Percentiles rank a stretch among this genome's conserved stretches.
phyloP scores from a whole-genome alignment of 1,284 basidiomycete species.

The Irpex sp. region DNA sequence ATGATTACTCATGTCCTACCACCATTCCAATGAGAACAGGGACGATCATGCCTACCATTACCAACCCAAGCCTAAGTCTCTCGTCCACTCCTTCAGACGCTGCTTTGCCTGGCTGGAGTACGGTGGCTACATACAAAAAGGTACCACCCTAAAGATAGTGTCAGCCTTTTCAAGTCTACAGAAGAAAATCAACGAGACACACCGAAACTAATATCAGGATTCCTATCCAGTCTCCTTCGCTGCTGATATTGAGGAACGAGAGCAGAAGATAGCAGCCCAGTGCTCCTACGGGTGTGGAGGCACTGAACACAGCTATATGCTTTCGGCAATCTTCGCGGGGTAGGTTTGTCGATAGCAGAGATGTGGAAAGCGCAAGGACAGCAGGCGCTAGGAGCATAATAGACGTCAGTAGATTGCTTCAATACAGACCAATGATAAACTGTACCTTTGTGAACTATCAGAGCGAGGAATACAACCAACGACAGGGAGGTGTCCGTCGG shows the following conservation, averaged over 20 bases:
- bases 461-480: slow-evolving; percentile 81
- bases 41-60: slow-evolving; percentile 68
- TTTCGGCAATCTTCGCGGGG: slow-evolving; percentile 65
- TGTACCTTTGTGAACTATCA: slow-evolving; percentile 86
- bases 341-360: slow-evolving; percentile 73
- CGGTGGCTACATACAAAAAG: slow-evolving; percentile 92
- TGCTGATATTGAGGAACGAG: slow-evolving; percentile 37
- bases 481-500: slow-evolving; percentile 48
- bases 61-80: slow-evolving; percentile 45
- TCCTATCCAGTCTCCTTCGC: slow-evolving; percentile 60
- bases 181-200: slow-evolving; percentile 23
- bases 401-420: neutral
- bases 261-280: slow-evolving; percentile 67
- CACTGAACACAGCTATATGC: slow-evolving; percentile 75
- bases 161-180: slow-evolving; percentile 3
- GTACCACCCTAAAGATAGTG: slow-evolving; percentile 73
- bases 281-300: slow-evolving; percentile 77
- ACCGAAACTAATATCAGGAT: slow-evolving; percentile 78
- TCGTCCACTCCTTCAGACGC: slow-evolving; percentile 45
- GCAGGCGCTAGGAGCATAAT: slow-evolving; percentile 64
- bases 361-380: slow-evolving; percentile 78
- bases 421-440: neutral
- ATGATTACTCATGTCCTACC: slow-evolving; percentile 38
- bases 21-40: slow-evolving; percentile 53
- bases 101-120: slow-evolving; percentile 64